Evolutionary conservation across 805 yeast species (phyloP), one percentile per base, ranked within the genome.

Genomic region (Saccharomyces mikatae): DNA sequence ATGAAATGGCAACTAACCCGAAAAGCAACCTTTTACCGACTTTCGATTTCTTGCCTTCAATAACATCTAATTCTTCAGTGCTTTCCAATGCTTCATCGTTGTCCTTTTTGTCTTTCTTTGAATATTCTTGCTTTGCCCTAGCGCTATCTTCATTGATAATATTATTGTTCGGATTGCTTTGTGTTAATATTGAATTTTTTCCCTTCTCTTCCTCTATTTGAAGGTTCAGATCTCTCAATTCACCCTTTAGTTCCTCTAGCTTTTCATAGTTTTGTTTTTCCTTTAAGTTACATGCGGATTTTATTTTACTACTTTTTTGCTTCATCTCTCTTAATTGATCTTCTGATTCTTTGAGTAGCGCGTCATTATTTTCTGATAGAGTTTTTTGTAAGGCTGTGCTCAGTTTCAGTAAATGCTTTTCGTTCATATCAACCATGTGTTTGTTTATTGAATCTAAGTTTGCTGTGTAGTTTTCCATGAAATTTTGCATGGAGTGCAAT

Each of bases 401-500:
- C 32, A 67, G 52, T 54, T 66, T 62, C 2, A 62, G 60, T 32
- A 69, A 52, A 46, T 62, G 65, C 48, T 57, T 58, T 48, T 69
- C 71, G 49, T 65, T 66, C 58, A 63, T 61, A 50, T 67, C 72
- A n/a, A 67, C 62, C 65, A 62, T 62, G 17, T 63, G 52, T 50
- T 67, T 66, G 49, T 65, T 66, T 6, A 67, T 56, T 49, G 63
- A 65, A 52, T 66, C 71, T 8, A 70, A 50, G 52, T 65, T 65
- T 1, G 66, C 56, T 2, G 65, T 77, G 60, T 82, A 87, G 55
- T 76, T 77, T 47, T 70, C 69, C 55, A 86, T 65, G 59, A 84
- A 86, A 26, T 69, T 72, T 36, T 80, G 82, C 46, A 87, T 71
- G 10, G 84, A 76, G 48, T 73, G 71, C 52, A 86, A 66, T 54